Evolutionary conservation across 345 rosid species (phyloP), one percentile per base, ranked within the genome.

Genomic region (Salix caprea): DNA sequence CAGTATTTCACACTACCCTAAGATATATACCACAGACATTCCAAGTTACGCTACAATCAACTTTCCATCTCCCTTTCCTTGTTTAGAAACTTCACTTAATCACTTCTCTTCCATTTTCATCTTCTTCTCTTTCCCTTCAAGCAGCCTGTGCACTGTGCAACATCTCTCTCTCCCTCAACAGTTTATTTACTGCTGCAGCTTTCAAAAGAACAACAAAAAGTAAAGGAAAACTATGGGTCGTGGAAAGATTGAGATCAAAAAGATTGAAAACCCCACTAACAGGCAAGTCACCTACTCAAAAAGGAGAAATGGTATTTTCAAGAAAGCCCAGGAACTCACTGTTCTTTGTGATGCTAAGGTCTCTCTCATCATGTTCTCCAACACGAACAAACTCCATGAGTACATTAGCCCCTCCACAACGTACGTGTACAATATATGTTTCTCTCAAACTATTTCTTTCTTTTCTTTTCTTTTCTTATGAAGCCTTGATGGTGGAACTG

Each of bases 321-420:
- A 88, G 87, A 90, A 90, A 76, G 94, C 94, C 4, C 83, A 86
- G 40, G 91, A 90, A 67, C 90, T 90, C 79, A 83, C 89, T 48
- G 87, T 88, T 69, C 94, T 90, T 12, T 90, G 94, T 74, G 94
- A 90, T 79, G 94, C 94, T 30, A 82, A 85, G 79, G 90, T 90
- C 69, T 88, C 90, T 77, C 84, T 88, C 24, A 79, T 90, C 83
- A 84, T 88, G 89, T 73, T 87, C 79, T 90, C 93, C 12, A 76
- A 62, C 48, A 80, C 86, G 26, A 87, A 86, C 4, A 88, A 87
- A 78, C 75, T 88, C 73, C 83, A 87, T 14, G 84, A 88, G 82
- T 88, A 39, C 85, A 82, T 80, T 28, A 88, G 89, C 86, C 81
- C 87, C 39, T 34, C 79, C 64, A 88, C 80, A 6, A 71, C 89